Evolutionary conservation across 208 protist genomes (phyloP).

Genomic region (Trypanosoma platydactyli): DNA sequence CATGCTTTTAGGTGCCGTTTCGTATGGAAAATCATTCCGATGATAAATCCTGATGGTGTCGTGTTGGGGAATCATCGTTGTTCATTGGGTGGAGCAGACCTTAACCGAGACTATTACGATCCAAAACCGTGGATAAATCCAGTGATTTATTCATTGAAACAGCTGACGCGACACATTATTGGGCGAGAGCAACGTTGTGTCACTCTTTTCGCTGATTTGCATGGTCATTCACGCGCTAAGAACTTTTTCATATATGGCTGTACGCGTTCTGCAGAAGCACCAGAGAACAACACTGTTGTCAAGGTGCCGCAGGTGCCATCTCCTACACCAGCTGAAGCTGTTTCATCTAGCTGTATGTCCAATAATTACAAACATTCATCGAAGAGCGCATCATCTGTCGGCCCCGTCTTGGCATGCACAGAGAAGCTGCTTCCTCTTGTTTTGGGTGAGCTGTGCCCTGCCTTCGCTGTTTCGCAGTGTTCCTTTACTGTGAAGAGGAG

Average conservation of each 20-base stretch:
- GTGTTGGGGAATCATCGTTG: slow-evolving; percentile 97
- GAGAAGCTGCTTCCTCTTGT: slow-evolving; percentile 83
- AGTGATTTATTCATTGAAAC: slow-evolving; percentile 82
- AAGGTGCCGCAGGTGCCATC: background rate
- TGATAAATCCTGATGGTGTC: slow-evolving; percentile 98
- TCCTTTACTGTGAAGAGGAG: slow-evolving; percentile 88
- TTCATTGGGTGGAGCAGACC: slow-evolving; percentile 92
- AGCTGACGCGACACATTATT: slow-evolving; percentile 72
- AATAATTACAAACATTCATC: background rate
- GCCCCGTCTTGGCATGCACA: slow-evolving; percentile 17
- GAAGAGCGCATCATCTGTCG: background rate
- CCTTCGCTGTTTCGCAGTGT: slow-evolving; percentile 74
- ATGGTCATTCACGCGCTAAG: slow-evolving; percentile 94
- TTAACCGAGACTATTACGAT: slow-evolving; percentile 94
- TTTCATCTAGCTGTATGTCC: background rate
- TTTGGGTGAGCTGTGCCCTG: slow-evolving; percentile 49
- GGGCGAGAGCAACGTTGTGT: slow-evolving; percentile 67
- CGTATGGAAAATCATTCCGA: slow-evolving; percentile 96
- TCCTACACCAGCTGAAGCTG: background rate
- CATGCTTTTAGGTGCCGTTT: slow-evolving; percentile 59
- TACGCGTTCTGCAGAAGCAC: slow-evolving; percentile 26
- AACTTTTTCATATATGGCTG: slow-evolving; percentile 97
- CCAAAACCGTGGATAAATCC: slow-evolving; percentile 73
- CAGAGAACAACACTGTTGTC: slow-evolving; percentile 6
- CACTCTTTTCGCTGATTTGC: slow-evolving; percentile 92